Conservation (phyloP, 129 eudicot genomes). For the Calendula officinalis region DNA sequence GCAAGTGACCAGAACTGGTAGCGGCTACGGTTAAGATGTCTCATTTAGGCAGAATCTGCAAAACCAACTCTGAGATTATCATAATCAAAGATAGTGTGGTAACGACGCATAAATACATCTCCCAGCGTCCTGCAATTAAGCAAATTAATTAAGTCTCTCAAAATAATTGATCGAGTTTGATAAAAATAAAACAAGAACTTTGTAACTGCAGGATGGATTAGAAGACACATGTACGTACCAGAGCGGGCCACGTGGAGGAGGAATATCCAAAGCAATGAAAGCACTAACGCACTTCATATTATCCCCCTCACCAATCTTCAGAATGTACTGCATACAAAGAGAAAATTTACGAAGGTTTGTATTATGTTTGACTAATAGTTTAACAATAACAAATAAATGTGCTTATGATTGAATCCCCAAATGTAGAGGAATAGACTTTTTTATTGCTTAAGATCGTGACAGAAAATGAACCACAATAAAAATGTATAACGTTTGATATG, state of each 20-base stretch:
- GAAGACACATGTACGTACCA: slow-evolving; percentile 27
- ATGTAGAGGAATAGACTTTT: no score
- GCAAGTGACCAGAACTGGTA: not conserved
- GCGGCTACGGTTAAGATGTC: not conserved
- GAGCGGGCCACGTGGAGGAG: slow-evolving; percentile 49
- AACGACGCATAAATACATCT: slow-evolving; percentile 77
- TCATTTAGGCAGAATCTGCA: slow-evolving; percentile 57
- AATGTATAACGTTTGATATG: no score
- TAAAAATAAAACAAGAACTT: no score
- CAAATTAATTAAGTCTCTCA: no score
- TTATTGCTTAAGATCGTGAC: no score
- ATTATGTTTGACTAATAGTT: not conserved
- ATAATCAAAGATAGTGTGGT: slow-evolving; percentile 69
- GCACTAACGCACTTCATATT: slow-evolving; percentile 41
- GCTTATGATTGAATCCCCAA: no score
- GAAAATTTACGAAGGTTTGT: not conserved
- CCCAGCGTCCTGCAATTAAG: slow-evolving; percentile 64
- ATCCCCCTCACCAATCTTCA: slow-evolving; percentile 39
- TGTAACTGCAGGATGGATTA: no score
- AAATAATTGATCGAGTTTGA: no score
- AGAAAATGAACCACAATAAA: no score
- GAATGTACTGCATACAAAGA: slow-evolving; percentile 33
- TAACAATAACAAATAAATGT: no score
- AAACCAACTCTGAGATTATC: slow-evolving; percentile 66
- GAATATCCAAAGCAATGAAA: slow-evolving; percentile 41